Conservation (phyloP, 2,329 filamentous ascomycete species). For the Arthroderma uncinatum region DNA sequence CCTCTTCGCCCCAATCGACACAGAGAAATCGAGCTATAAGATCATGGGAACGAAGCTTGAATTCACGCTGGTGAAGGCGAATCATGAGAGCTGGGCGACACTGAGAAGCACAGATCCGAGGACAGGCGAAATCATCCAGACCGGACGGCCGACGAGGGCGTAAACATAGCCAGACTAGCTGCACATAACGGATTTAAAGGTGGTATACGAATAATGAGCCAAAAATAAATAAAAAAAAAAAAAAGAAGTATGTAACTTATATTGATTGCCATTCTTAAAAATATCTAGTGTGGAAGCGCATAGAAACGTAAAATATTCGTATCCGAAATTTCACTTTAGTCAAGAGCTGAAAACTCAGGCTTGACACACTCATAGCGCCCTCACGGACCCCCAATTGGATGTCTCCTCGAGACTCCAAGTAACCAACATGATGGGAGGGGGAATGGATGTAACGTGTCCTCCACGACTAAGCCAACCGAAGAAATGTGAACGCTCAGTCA, state of each 20-base stretch:
- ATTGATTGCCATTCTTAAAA: not conserved
- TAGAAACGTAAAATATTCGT: not conserved
- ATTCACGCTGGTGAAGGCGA: slow-evolving; percentile 59
- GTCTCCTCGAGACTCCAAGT: not conserved
- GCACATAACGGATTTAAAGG: not conserved
- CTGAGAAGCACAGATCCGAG: slow-evolving; percentile 64
- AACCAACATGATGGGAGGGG: slow-evolving; percentile 15
- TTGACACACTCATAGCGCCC: no score
- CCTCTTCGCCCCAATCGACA: slow-evolving; percentile 66
- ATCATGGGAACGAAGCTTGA: slow-evolving; percentile 85
- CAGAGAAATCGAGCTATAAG: slow-evolving; percentile 63
- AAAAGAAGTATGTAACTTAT: not conserved
- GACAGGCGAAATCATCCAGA: slow-evolving; percentile 74
- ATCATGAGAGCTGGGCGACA: slow-evolving; percentile 73
- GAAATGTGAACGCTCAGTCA: slow-evolving; percentile 34
- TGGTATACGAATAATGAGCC: not conserved
- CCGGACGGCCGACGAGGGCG: slow-evolving; percentile 63
- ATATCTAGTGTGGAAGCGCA: not conserved
- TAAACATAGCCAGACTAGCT: not conserved
- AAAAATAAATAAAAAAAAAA: not conserved
- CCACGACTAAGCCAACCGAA: slow-evolving; percentile 38
- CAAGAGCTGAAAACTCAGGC: no score
- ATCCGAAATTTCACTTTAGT: not conserved
- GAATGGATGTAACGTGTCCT: slow-evolving; percentile 35
- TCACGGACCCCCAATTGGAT: not conserved